These are phyloP conservation scores for Fraxinus americana DNA, from an alignment of 257 asterid genomes.

Conservation along the genomic window DNA sequence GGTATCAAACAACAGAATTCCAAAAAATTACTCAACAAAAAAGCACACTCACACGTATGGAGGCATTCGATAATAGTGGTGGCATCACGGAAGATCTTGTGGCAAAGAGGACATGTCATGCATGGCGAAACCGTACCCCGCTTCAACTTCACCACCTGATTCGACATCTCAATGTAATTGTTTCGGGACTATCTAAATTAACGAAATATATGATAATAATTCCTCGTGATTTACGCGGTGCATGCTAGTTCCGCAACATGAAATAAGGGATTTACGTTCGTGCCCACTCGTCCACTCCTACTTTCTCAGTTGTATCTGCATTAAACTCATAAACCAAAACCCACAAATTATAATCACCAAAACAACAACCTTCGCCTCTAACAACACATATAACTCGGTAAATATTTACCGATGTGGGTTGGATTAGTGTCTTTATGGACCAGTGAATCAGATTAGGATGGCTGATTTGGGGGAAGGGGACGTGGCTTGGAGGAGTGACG, in stretches of 20 bases:
- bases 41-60: constrained; percentile 55
- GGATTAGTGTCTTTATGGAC: constrained; percentile 25
- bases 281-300: constrained; percentile 13
- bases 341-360: constrained; percentile 29
- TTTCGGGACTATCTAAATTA: constrained; percentile 18
- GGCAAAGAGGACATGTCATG: constrained; percentile 67
- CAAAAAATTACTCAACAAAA: constrained; percentile 7
- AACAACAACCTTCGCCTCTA: constrained; percentile 14
- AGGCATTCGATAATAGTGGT: constrained; percentile 67
- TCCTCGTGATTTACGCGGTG: constrained; percentile 47
- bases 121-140: constrained; percentile 57
- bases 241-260: constrained; percentile 40
- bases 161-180: constrained; percentile 46
- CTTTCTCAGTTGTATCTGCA: constrained; percentile 37
- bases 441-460: constrained; percentile 30
- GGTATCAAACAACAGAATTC: constrained; percentile 20
- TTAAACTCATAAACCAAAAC: constrained; percentile 32
- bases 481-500: constrained; percentile 28
- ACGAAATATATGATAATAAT: constrained; percentile 15
- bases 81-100: constrained; percentile 56
- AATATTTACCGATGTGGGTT: constrained; percentile 13
- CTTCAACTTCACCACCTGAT: constrained; percentile 38
- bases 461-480: constrained; percentile 38
- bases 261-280: constrained; percentile 44
- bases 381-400: constrained; percentile 21